Conservation (phyloP, 495 filamentous ascomycete genomes). For the Cercophora sp. region DNA sequence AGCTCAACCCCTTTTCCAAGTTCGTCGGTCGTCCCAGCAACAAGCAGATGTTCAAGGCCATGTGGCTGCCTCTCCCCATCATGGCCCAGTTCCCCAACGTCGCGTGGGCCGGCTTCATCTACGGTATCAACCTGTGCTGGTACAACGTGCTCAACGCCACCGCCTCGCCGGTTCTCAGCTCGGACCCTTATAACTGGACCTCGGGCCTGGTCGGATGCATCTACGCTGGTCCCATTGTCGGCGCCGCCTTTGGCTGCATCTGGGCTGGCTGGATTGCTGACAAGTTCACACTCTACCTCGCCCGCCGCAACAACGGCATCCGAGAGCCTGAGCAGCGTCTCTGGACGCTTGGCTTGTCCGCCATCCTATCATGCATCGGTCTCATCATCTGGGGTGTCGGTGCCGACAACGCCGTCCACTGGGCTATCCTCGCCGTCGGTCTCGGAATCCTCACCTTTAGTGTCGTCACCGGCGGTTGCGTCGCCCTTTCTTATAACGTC, state of each 20-base stretch:
- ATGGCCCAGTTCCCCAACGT: slow-evolving; percentile 24
- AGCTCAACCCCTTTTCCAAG: slow-evolving; percentile 1
- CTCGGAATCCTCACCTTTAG: slow-evolving; percentile 19
- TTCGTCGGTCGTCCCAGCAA: slow-evolving; percentile 10
- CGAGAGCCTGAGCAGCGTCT: slow-evolving; percentile 35
- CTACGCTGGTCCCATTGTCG: slow-evolving; percentile 21
- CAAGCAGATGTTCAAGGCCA: slow-evolving; percentile 12
- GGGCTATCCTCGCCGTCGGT: slow-evolving; percentile 37
- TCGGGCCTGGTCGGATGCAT: slow-evolving; percentile 20
- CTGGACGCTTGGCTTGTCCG: slow-evolving; percentile 18
- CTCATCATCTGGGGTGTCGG: slow-evolving; percentile 26
- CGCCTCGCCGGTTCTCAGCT: slow-evolving; percentile 14
- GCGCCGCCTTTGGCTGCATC: slow-evolving; percentile 23
- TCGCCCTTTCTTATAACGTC: slow-evolving; percentile 46
- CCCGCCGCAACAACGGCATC: slow-evolving; percentile 30
- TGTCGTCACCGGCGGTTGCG: slow-evolving; percentile 12
- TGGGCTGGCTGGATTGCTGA: slow-evolving; percentile 24
- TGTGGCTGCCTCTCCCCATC: slow-evolving; percentile 17
- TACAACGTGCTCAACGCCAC: slow-evolving; percentile 26
- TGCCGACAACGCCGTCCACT: slow-evolving; percentile 41
- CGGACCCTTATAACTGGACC: slow-evolving; percentile 19
- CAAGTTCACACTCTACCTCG: slow-evolving; percentile 23
- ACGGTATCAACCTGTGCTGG: slow-evolving; percentile 28
- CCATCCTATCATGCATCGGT: slow-evolving; percentile 18
- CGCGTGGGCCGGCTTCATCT: slow-evolving; percentile 26